Conservation (phyloP, 108 stramenopile species). For the Nannochloropsis oceanica region DNA sequence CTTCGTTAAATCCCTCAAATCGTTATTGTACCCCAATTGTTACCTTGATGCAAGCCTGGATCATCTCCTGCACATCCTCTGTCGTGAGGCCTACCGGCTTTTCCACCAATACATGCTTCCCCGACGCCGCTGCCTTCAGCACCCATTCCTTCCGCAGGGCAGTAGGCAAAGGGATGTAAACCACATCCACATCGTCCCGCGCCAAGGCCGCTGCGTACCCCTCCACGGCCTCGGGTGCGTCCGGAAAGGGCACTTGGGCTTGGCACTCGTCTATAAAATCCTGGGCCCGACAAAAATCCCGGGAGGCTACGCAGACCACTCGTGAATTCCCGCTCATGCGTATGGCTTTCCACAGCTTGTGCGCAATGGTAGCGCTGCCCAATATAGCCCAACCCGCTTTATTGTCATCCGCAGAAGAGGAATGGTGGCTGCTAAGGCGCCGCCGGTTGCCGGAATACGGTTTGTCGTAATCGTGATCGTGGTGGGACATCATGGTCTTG, state of each 20-base stretch:
- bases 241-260: not conserved
- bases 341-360: not conserved
- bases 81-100: constrained; percentile 14
- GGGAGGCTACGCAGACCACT: not conserved
- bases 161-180: constrained; percentile 26
- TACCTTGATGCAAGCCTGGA: not conserved
- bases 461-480: too few species aligned
- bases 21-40: not conserved
- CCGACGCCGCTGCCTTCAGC: constrained; percentile 11
- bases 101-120: constrained; percentile 25
- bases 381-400: not conserved
- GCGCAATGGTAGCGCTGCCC: not conserved
- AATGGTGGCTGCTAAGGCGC: not conserved
- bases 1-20: too few species aligned
- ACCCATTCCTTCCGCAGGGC: constrained; percentile 19
- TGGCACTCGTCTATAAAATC: not conserved
- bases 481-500: not conserved
- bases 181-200: constrained; percentile 1
- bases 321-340: not conserved
- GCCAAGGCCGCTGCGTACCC: not conserved
- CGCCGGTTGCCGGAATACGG: not conserved
- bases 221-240: not conserved
- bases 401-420: not conserved
- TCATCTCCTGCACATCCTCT: not conserved
- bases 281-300: not conserved